Conservation (phyloP, 2,329 filamentous ascomycete species). For the Arthroderma sp. region DNA sequence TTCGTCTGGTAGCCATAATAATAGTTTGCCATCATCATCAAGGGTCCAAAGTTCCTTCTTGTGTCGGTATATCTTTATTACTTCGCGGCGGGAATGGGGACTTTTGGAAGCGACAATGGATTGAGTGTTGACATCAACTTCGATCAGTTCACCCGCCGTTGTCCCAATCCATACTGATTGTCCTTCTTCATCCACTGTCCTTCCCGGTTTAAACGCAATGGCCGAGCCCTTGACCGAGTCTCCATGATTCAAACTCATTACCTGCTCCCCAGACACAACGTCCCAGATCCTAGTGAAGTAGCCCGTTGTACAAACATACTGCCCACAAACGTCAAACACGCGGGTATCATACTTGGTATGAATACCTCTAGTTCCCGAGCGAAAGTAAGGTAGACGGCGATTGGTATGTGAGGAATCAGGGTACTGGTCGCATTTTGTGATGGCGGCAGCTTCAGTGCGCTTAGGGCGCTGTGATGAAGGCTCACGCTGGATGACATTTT, state of each 20-base stretch:
- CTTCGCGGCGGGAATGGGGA: conserved; percentile 64
- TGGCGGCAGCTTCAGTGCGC: conserved; percentile 35
- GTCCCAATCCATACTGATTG: conserved; percentile 79
- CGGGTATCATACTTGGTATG: conserved; percentile 75
- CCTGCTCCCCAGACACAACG: conserved; percentile 62
- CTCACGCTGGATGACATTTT: too few species aligned
- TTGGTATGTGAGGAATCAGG: conserved; percentile 79
- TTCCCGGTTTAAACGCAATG: conserved; percentile 71
- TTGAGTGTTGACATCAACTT: conserved; percentile 68
- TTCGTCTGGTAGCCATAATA: conserved; percentile 72
- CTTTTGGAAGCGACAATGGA: conserved; percentile 55
- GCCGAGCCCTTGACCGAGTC: conserved; percentile 74
- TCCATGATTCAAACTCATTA: conserved; percentile 70
- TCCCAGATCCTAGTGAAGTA: conserved; percentile 83
- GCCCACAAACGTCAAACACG: conserved; percentile 75
- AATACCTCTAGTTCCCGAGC: conserved; percentile 61
- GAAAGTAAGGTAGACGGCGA: conserved; percentile 63
- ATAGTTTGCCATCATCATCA: conserved; percentile 74
- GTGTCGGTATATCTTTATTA: conserved; percentile 75
- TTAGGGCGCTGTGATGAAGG: conserved; percentile 10
- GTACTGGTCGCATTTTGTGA: conserved; percentile 41
- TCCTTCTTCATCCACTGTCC: conserved; percentile 67
- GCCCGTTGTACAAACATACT: conserved; percentile 74
- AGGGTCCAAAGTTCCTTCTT: conserved; percentile 87
- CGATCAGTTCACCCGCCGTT: conserved; percentile 73